Conservation (phyloP, 305 asterid genomes). For the Andrographis paniculata region DNA sequence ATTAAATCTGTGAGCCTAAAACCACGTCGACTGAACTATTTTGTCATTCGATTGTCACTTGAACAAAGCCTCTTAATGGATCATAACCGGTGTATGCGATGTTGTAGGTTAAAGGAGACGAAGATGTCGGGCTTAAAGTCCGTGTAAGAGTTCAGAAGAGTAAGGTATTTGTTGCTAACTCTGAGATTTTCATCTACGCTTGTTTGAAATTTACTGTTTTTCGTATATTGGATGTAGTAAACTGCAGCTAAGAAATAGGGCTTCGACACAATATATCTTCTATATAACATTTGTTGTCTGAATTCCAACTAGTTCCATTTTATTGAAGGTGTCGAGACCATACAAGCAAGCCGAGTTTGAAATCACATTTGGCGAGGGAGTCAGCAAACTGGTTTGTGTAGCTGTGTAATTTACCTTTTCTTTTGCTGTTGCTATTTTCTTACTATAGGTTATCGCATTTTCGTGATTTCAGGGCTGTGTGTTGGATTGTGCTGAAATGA, state of each 20-base stretch:
- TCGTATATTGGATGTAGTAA: background rate
- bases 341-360: constrained; percentile 99
- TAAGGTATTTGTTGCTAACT: constrained; percentile 33
- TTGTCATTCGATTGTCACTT: constrained; percentile 10
- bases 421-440: constrained; percentile 12
- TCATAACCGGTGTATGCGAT: constrained; percentile 13
- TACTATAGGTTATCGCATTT: constrained; percentile 9
- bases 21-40: constrained; percentile 17
- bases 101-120: constrained; percentile 83
- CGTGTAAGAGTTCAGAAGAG: constrained; percentile 99
- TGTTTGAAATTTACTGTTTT: background rate
- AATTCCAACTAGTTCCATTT: constrained; percentile 15
- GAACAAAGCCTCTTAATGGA: constrained; percentile 13
- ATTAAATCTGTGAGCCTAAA: constrained; percentile 79
- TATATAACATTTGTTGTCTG: constrained; percentile 8
- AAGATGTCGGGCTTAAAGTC: constrained; percentile 86
- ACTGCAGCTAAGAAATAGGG: constrained; percentile 1
- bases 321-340: constrained; percentile 89
- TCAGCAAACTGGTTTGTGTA: constrained; percentile 75
- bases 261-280: constrained; percentile 1
- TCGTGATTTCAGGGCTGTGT: constrained; percentile 63
- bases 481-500: constrained; percentile 86
- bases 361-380: constrained; percentile 95
- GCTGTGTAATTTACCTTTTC: constrained; percentile 5
- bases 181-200: background rate